Conservation (phyloP, 2,329 filamentous ascomycete species). For the Xylariaceae sp. region DNA sequence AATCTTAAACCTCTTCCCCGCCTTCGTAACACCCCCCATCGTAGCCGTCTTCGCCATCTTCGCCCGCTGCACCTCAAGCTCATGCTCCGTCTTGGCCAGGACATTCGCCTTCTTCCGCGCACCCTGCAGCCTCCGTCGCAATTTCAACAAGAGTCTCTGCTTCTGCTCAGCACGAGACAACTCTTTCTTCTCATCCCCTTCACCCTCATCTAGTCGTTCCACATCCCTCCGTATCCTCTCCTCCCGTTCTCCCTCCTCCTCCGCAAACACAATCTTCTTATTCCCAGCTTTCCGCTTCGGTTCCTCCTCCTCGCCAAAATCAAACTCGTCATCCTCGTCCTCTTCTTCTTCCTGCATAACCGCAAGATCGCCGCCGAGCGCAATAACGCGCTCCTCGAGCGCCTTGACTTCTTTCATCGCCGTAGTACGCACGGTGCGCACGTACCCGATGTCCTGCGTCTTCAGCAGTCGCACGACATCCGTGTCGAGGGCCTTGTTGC, state of each 20-base stretch:
- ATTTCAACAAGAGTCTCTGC: slow-evolving; percentile 39
- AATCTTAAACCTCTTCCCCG: slow-evolving; percentile 58
- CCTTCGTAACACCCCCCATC: slow-evolving; percentile 53
- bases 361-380: slow-evolving; percentile 37
- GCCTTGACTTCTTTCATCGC: slow-evolving; percentile 51
- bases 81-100: slow-evolving; percentile 51
- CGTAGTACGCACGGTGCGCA: slow-evolving; percentile 57
- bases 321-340: slow-evolving; percentile 31
- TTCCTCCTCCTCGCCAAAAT: slow-evolving; percentile 26
- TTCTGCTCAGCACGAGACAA: slow-evolving; percentile 37
- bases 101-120: slow-evolving; percentile 51
- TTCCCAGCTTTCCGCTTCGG: slow-evolving; percentile 15
- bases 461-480: slow-evolving; percentile 60
- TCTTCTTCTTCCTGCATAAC: slow-evolving; percentile 25
- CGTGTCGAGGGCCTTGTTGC: slow-evolving; percentile 49
- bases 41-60: slow-evolving; percentile 63
- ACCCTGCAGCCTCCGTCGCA: slow-evolving; percentile 45
- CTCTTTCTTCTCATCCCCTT: slow-evolving; percentile 32
- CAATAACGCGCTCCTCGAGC: slow-evolving; percentile 50
- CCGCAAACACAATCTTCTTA: slow-evolving; percentile 50
- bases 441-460: slow-evolving; percentile 63
- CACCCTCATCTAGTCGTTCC: slow-evolving; percentile 25
- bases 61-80: slow-evolving; percentile 54
- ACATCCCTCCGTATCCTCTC: slow-evolving; percentile 23
- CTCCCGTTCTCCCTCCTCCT: slow-evolving; percentile 36